Conservation (phyloP, 805 yeast species). For the Starmerella vitae region DNA sequence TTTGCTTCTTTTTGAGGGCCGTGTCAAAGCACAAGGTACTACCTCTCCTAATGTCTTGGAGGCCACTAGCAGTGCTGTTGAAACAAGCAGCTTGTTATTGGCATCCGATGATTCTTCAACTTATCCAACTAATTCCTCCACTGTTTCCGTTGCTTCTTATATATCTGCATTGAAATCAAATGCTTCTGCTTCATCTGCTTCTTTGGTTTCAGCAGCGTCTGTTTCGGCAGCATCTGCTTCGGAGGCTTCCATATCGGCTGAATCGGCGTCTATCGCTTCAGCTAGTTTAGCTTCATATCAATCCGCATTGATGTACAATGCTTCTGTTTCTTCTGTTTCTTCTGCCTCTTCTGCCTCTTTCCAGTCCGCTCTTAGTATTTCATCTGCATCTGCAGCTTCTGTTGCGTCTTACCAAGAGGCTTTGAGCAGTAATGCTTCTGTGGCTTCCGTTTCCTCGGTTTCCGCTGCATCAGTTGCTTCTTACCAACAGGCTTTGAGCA, state of each 20-base stretch:
- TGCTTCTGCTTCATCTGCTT: constrained; percentile 1
- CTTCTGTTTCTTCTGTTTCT: background rate
- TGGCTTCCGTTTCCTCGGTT: background rate
- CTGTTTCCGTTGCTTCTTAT: constrained; percentile 2
- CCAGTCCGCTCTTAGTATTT: constrained; percentile 1
- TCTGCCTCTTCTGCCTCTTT: background rate
- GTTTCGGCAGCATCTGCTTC: background rate
- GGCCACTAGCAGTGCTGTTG: background rate
- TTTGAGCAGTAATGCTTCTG: constrained; percentile 1
- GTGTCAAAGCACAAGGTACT: background rate
- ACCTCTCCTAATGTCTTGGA: background rate
- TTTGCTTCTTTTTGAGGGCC: background rate
- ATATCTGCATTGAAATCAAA: constrained; percentile 3
- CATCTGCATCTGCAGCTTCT: background rate
- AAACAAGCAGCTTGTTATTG: background rate
- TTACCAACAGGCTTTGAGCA: constrained; percentile 2
- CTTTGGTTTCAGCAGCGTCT: background rate
- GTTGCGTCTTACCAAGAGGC: background rate
- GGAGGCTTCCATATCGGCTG: background rate
- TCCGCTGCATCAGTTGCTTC: background rate
- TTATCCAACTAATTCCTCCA: background rate
- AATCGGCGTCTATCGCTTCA: background rate
- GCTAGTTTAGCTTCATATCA: background rate
- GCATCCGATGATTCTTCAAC: background rate
- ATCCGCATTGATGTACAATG: background rate